phyloP scores from a whole-genome alignment of 176 grass and related monocot species.

The barley (Hordeum vulgare) region DNA sequence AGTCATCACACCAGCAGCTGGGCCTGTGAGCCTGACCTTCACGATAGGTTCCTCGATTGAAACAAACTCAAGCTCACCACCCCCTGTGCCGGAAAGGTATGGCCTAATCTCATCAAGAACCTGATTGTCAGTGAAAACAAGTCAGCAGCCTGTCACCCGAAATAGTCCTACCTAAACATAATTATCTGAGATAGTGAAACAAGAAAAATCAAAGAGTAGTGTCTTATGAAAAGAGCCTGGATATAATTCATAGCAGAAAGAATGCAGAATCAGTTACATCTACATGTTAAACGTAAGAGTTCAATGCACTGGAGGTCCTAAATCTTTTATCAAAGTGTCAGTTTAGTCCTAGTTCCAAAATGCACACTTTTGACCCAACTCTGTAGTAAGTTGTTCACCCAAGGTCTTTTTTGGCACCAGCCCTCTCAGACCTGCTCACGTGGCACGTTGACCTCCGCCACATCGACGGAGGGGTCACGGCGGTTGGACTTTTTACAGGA shows the following conservation, averaged over 20 bases:
- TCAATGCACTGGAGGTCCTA: too few species aligned
- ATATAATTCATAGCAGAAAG: not conserved
- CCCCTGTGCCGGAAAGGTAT: constrained; percentile 85
- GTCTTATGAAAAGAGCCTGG: not conserved
- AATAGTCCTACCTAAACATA: not conserved
- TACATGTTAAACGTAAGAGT: too few species aligned
- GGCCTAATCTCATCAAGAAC: constrained; percentile 96
- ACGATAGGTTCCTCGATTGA: constrained; percentile 78
- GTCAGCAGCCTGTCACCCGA: not conserved
- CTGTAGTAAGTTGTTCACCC: too few species aligned
- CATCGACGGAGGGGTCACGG: too few species aligned
- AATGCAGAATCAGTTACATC: not conserved
- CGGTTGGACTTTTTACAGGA: too few species aligned
- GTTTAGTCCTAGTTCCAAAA: too few species aligned
- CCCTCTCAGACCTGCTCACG: too few species aligned
- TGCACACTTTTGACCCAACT: too few species aligned
- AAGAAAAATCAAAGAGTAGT: not conserved
- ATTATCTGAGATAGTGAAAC: not conserved
- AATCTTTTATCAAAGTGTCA: too few species aligned
- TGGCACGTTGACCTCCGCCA: too few species aligned
- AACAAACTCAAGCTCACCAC: constrained; percentile 86
- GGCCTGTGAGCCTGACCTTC: constrained; percentile 78
- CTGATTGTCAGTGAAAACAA: constrained; percentile 26
- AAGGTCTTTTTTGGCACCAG: too few species aligned
- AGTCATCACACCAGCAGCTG: constrained; percentile 83